A percentile compares a stretch with the other conserved stretches of the same genome.
These are phyloP conservation scores for Hevea brasiliensis DNA, from an alignment of 345 rosid species.

Conservation along the genomic window DNA sequence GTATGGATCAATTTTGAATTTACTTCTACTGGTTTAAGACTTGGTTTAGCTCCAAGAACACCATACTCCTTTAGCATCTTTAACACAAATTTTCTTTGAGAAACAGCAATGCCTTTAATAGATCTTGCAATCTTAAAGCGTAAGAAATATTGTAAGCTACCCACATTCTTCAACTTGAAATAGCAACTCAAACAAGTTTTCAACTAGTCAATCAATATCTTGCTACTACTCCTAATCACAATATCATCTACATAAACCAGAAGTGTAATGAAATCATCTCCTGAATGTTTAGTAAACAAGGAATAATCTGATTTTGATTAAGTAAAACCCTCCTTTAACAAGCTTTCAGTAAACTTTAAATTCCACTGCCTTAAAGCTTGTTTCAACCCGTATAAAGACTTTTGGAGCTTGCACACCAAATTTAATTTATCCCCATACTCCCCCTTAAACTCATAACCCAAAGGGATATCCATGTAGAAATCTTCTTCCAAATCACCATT, in stretches of 20 bases:
- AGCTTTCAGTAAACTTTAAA: background rate
- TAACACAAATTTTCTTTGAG: background rate
- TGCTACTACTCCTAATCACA: background rate
- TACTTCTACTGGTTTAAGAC: background rate
- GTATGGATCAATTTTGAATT: background rate
- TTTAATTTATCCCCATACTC: too few relatives aligned
- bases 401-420: too few relatives aligned
- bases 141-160: too few relatives aligned
- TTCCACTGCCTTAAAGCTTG: background rate
- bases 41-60: background rate
- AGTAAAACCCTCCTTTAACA: background rate
- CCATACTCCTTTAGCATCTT: background rate
- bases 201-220: background rate
- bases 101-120: background rate
- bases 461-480: too few relatives aligned
- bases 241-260: constrained; percentile 1
- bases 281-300: background rate
- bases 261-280: background rate
- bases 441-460: too few relatives aligned
- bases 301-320: background rate
- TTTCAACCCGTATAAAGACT: background rate
- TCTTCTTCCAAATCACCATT: too few relatives aligned
- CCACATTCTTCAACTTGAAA: background rate
- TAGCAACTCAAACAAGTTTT: background rate
- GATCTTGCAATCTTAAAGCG: background rate